Evolutionary conservation across 305 asterid species (phyloP).

Genomic region (Fraxinus latifolia): DNA sequence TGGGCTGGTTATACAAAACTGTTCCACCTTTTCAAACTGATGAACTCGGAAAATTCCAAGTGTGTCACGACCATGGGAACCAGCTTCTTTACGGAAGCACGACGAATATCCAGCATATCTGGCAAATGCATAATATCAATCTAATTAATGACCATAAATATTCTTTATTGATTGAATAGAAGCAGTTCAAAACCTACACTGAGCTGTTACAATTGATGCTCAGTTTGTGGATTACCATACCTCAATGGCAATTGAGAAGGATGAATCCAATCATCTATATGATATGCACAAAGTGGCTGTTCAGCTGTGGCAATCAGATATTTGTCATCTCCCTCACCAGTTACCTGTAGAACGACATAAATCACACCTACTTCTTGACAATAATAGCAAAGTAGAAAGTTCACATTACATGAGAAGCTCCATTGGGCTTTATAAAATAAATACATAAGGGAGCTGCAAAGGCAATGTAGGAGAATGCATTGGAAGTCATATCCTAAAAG

Average conservation of each 20-base stretch:
- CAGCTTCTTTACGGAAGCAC: conserved; percentile 95
- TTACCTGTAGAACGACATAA: conserved; percentile 50
- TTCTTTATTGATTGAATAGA: background rate
- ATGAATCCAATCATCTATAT: conserved; percentile 91
- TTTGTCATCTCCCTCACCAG: conserved; percentile 94
- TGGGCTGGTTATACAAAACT: conserved; percentile 82
- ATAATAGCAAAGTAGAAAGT: background rate
- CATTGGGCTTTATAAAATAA: background rate
- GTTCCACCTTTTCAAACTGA: conserved; percentile 92
- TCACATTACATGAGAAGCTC: background rate
- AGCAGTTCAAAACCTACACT: conserved; percentile 6
- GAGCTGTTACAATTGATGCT: background rate
- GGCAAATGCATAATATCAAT: conserved; percentile 22
- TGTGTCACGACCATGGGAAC: conserved; percentile 91
- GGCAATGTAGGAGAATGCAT: background rate
- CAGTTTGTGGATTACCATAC: conserved; percentile 32
- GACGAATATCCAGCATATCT: conserved; percentile 91
- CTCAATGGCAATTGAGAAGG: conserved; percentile 78
- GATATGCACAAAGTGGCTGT: conserved; percentile 95
- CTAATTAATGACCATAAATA: background rate
- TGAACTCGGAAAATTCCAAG: conserved; percentile 90
- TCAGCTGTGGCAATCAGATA: conserved; percentile 94
- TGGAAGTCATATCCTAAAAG: background rate
- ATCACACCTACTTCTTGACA: conserved; percentile 2
- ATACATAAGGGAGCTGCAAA: background rate